Evolutionary conservation across 2,329 filamentous ascomycete genomes (phyloP), one percentile per base, ranked within the genome.

Genomic region (Pseudopyrenochaeta lycopersici): DNA sequence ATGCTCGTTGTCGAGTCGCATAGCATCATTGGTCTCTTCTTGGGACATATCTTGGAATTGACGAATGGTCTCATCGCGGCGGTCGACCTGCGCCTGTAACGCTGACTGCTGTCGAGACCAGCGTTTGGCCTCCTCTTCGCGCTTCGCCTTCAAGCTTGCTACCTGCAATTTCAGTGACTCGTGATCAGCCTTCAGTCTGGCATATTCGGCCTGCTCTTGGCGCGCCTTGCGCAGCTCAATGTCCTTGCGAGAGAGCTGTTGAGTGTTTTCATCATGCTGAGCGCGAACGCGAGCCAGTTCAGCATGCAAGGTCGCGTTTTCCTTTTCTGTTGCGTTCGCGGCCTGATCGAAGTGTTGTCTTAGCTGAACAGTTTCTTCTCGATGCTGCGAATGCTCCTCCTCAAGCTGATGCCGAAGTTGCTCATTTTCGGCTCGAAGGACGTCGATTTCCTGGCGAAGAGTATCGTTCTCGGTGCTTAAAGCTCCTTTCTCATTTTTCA

Each of bases 161-260:
- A 96, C 86, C 71, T 95, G 90, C n/a, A 85, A 83, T 56, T 81
- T 85, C 45, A 96, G 79, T 7, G 88, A 77, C 10, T 84, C 84
- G 69, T 94, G 89, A 64, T 94, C 90, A 49, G 84, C 86, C 58
- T 83, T 83, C 66, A 95, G 88, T 20, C 90, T 87, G 4, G 69
- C 67, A 48, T 66, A 73, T 47, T 77, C 75, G 11, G 66, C 71
- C 47, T 74, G 70, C 47, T 75, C 72, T 47, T 71, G 68, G 41
- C 68, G 70, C 17, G 73, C 72, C 42, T 69, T 74, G 2, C 70
- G 68, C 30, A 76, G 62, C 49, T 76, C 71, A 9, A 56, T 53
- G 17, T 76, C 73, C 47, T 70, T 72, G 7, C 69, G 65, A 21
- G 66, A 62, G 11, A 73, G 57, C 21, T 72, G 65, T 49, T 75